Conservation (phyloP, 73 alveolate species). For the Paramecium pentaurelia region DNA sequence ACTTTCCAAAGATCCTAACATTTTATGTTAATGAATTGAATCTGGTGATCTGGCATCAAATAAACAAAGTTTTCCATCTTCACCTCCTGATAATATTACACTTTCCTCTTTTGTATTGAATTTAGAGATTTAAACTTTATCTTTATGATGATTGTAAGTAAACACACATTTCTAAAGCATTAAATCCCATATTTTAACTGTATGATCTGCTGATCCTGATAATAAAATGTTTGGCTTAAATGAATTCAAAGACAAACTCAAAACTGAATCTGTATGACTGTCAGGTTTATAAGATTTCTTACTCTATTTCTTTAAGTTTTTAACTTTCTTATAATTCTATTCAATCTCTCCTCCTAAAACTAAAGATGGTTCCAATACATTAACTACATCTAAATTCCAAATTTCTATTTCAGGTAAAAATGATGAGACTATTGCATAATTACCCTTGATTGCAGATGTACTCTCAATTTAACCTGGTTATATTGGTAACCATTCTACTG, state of each 20-base stretch:
- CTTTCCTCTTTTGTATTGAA: conserved; percentile 88
- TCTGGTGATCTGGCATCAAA: conserved; percentile 80
- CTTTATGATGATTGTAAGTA: conserved; percentile 82
- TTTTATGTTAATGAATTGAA: conserved; percentile 63
- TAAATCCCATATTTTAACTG: conserved; percentile 95
- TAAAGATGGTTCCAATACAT: conserved; percentile 87
- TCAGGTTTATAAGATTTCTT: conserved; percentile 69
- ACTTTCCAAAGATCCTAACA: conserved; percentile 74
- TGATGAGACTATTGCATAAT: conserved; percentile 91
- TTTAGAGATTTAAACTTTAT: conserved; percentile 86
- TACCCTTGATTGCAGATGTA: conserved; percentile 66
- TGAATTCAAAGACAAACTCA: conserved; percentile 49
- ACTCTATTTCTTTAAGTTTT: conserved; percentile 72
- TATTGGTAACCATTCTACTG: conserved; percentile 90
- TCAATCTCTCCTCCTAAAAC: conserved; percentile 85
- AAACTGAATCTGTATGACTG: conserved; percentile 94
- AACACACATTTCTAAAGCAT: conserved; percentile 67
- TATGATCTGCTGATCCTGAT: conserved; percentile 95
- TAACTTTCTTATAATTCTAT: conserved; percentile 43
- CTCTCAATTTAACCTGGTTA: conserved; percentile 61
- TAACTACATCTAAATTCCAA: conserved; percentile 93
- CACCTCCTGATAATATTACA: conserved; percentile 88
- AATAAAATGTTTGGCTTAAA: conserved; percentile 84
- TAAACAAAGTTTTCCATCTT: conserved; percentile 81
- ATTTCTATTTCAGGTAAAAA: conserved; percentile 95